Conservation (phyloP, 495 filamentous ascomycete genomes). For the Penicillium ucsense region DNA sequence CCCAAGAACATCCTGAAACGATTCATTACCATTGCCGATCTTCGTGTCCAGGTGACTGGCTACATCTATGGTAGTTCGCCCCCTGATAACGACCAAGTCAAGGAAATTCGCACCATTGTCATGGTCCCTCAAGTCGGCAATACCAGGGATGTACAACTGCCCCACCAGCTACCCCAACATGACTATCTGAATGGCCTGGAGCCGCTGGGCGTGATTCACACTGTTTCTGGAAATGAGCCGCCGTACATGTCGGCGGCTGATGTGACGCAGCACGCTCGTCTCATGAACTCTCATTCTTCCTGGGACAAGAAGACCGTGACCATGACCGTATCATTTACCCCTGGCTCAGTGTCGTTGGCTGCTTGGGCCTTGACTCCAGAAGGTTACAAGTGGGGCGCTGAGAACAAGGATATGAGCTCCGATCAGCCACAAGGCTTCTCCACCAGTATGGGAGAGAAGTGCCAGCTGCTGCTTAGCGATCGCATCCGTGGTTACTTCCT, state of each 20-base stretch:
- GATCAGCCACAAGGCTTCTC: slow-evolving; percentile 92
- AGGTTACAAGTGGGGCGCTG: slow-evolving; percentile 94
- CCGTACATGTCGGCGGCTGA: slow-evolving; percentile 93
- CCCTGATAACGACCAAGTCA: slow-evolving; percentile 89
- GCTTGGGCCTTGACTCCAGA: slow-evolving; percentile 85
- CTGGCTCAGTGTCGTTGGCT: slow-evolving; percentile 91
- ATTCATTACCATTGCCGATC: slow-evolving; percentile 96
- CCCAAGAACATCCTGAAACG: slow-evolving; percentile 98
- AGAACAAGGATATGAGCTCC: slow-evolving; percentile 85
- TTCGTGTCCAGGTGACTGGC: slow-evolving; percentile 91
- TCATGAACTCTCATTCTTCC: slow-evolving; percentile 70
- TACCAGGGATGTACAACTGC: slow-evolving; percentile 81
- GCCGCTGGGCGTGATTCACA: slow-evolving; percentile 93
- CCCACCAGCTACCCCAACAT: slow-evolving; percentile 87
- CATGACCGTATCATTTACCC: slow-evolving; percentile 95
- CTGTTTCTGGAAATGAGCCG: slow-evolving; percentile 86
- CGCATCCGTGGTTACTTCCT: slow-evolving; percentile 92
- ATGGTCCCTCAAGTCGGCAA: slow-evolving; percentile 97
- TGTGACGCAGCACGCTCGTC: slow-evolving; percentile 82
- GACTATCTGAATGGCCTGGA: slow-evolving; percentile 82
- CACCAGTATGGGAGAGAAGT: slow-evolving; percentile 88
- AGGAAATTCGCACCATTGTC: slow-evolving; percentile 91
- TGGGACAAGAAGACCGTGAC: slow-evolving; percentile 96
- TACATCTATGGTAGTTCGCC: slow-evolving; percentile 93
- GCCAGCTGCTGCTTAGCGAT: slow-evolving; percentile 84